These are phyloP conservation scores for Podospora fimiseda DNA, from an alignment of 495 filamentous ascomycete species.

Conservation along the genomic window DNA sequence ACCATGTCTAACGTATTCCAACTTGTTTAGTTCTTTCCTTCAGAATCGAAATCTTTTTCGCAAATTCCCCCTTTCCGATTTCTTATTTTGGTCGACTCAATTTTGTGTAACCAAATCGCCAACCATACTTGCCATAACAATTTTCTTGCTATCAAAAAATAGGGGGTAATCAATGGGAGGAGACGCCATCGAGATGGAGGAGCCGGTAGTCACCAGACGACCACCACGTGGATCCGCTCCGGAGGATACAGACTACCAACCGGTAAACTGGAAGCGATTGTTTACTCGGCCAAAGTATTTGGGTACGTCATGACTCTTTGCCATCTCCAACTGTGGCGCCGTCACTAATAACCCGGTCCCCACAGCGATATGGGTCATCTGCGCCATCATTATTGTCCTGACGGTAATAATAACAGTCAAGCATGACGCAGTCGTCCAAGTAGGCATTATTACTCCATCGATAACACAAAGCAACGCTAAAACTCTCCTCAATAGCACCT, in stretches of 20 bases:
- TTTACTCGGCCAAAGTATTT: constrained; percentile 17
- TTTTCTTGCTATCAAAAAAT: background rate
- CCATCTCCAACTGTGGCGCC: too few species aligned
- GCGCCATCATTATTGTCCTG: constrained; percentile 10
- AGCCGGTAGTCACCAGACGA: too few species aligned
- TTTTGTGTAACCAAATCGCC: too few species aligned
- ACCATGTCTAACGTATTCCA: background rate
- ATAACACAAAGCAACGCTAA: too few species aligned
- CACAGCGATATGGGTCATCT: constrained; percentile 12
- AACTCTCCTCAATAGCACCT: constrained; percentile 16
- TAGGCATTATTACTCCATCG: background rate
- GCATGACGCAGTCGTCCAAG: constrained; percentile 18
- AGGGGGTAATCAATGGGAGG: background rate
- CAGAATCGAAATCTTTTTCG: too few species aligned
- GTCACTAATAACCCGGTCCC: background rate
- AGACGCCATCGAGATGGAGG: constrained; percentile 1
- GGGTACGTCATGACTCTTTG: too few species aligned
- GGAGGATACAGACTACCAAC: constrained; percentile 17
- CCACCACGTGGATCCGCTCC: background rate
- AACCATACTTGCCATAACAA: background rate
- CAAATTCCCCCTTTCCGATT: too few species aligned
- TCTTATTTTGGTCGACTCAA: too few species aligned
- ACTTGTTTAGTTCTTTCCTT: too few species aligned
- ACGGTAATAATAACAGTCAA: constrained; percentile 15
- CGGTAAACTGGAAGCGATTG: constrained; percentile 18